Evolutionary conservation across 176 grass and related monocot genomes (phyloP).

Genomic region (Areca catechu): DNA sequence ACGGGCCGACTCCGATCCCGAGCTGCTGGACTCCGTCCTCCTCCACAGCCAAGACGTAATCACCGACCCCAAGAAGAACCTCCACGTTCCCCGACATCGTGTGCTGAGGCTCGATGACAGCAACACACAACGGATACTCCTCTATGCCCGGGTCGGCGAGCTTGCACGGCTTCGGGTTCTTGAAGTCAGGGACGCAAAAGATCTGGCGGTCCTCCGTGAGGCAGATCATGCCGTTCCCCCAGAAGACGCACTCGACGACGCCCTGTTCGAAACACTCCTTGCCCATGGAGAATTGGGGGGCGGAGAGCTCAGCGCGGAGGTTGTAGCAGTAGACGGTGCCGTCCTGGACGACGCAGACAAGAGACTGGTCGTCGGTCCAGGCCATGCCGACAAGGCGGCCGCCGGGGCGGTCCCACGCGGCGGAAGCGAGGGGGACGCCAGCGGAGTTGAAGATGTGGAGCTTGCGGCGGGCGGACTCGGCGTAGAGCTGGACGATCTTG

Average conservation of each 20-base stretch:
- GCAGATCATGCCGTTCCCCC: slow-evolving; percentile 71
- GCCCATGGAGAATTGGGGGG: slow-evolving; percentile 37
- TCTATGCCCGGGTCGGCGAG: slow-evolving; percentile 64
- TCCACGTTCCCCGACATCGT: slow-evolving; percentile 85
- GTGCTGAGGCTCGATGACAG: slow-evolving; percentile 77
- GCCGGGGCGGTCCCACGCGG: slow-evolving; percentile 61
- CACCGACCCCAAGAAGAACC: slow-evolving; percentile 74
- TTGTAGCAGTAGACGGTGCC: slow-evolving; percentile 71
- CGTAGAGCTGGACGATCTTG: slow-evolving; percentile 91
- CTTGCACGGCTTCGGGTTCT: slow-evolving; percentile 55
- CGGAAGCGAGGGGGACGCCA: slow-evolving; percentile 54
- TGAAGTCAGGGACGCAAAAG: slow-evolving; percentile 41
- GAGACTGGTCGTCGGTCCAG: slow-evolving; percentile 70
- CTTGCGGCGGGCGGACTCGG: slow-evolving; percentile 83
- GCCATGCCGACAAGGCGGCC: slow-evolving; percentile 69
- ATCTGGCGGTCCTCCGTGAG: slow-evolving; percentile 64
- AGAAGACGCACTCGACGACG: slow-evolving; percentile 73
- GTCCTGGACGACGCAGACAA: slow-evolving; percentile 73
- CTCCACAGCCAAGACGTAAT: slow-evolving; percentile 55
- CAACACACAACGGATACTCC: slow-evolving; percentile 63
- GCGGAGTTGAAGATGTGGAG: slow-evolving; percentile 78
- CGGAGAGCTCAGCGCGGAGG: slow-evolving; percentile 47
- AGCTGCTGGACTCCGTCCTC: slow-evolving; percentile 78
- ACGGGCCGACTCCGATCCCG: slow-evolving; percentile 69
- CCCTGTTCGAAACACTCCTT: slow-evolving; percentile 45